Base-by-base conservation (phyloP, 2,329 filamentous ascomycete species). In the Paraphoma sp. region DNA sequence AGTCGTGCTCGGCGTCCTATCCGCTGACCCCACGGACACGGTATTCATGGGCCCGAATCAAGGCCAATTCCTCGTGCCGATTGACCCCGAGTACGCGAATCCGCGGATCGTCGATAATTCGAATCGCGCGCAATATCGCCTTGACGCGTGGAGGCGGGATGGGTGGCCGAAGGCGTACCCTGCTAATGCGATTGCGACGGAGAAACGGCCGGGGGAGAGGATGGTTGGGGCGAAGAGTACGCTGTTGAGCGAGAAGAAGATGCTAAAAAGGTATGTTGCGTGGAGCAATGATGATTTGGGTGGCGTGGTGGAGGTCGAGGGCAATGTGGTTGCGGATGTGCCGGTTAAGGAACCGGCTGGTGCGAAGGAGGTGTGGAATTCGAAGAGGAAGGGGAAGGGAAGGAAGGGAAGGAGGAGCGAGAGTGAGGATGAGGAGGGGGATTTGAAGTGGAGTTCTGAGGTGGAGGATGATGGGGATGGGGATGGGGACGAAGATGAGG, bases 61-160 rank as follows among this genome's bases (percentile, higher is more conserved):
- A 9, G 40, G 14, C 10, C 31, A 54, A 7, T 41, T 56, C 2
- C 53, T 67, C 3, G 17, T 6, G 3, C 63, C 61, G 0, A 45
- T 67, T 0, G 61, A 67, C 5, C 64, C 63, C 1, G 52, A 61
- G 23, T 69, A 62, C 16, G 64, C 66, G 2, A 44, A 58, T 6
- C 66, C 64, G 0, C 38, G 64, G 0, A 59, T 66, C 9, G 50
- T 62, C 4, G 11, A 42, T 2, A 30, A 51, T 8, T 45, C 49
- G 1, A 45, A 57, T 17, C 49, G 45, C 6, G 53, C 59, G 2
- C 53, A 56, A 1, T 50, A 18, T 28, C 33, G 64, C 6, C 30
- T 68, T n/a, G 48, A 46, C n/a, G 56, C 54, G 12, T 67, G 65
- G 64, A 59, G 62, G 45, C 45, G 48, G 4, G 60, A 64, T 2